Base-by-base conservation (phyloP, 192 early-diverging fungal species). In the Spizellomyces punctatus region DNA sequence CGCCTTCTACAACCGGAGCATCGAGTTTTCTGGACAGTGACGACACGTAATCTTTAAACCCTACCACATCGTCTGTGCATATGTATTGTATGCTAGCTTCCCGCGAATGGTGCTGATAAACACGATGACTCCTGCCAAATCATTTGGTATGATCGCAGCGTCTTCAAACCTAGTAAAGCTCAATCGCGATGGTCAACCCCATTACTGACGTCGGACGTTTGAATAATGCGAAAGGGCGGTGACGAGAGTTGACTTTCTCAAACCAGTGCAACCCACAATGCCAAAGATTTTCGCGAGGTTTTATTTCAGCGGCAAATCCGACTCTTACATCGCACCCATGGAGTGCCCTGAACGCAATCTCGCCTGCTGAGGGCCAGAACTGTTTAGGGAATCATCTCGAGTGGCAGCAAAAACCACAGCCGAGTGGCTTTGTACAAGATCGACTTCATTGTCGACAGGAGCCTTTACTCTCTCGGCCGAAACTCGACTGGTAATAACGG, bases 1-100 rank as follows among this genome's bases (percentile, higher is more conserved):
- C 78, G 64, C 93, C 91, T 78, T 96, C 94, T 54, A 78, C 85
- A 36, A 99, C 93, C 63, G 81, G 82, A 3, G 86, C 78, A 27
- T 96, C 95, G 16, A 96, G 76, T 63, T 83, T 71, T 45, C 55
- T 64, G 3, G 73, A 22, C 8, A 78, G 44, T 12, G 19, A 5
- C 10, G 22, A 19, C 10, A 84, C 72, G 14, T 47, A 21, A 9
- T 66, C 43, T 46, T 81, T 80, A 0, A 91, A 63, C 0, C 81
- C 83, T 8, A 65, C 63, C 27, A 36, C 27, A n/a, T n/a, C n/a
- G n/a, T n/a, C n/a, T n/a, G n/a, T 36, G 27, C 27, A 36, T 36
- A 36, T 36, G 27, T 36, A 36, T 36, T 36, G 27, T 36, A 36
- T 36, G n/a, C 27, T 36, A 36, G 3, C 0, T 36, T 36, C 27